Base-by-base conservation (phyloP, 2,329 filamentous ascomycete genomes). In the Cladosporium sp. region DNA sequence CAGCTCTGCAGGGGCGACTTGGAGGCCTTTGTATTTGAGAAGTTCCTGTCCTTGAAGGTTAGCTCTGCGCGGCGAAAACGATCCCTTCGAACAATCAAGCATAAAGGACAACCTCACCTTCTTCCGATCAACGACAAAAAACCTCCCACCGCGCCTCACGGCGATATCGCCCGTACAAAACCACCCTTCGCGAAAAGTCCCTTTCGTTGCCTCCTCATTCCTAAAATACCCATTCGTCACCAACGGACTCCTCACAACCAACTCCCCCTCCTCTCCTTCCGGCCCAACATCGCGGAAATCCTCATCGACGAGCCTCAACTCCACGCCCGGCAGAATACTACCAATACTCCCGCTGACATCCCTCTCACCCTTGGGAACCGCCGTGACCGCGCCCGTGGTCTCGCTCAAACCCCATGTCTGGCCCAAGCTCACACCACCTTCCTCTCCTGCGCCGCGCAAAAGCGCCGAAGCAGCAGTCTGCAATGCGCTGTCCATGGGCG, bases 121-220 rank as follows among this genome's bases (percentile, higher is more conserved):
- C 52, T 65, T 67, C 15, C 90, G 84, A 64, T 95, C 91, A 0
- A 91, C 94, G 63, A 95, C 91, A 71, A 84, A 95, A 60, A 94
- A 88, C 61, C 93, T 87, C n/a, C 86, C 86, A 50, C 86, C 76
- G 39, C 78, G 93, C 86, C 60, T 85, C 78, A 58, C 85, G 1
- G 87, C 87, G 25, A 95, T 82, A 62, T 96, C 91, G 2, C 91
- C 91, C 0, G 91, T 95, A 67, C 85, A 90, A 76, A 95, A 95
- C 73, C 83, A 96, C 1, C 88, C 88, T 56, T 94, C 88, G 0
- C 72, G 57, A 3, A 85, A 86, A 53, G 92, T 82, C 0, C 85
- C 83, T 2, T 72, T 74, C 3, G 88, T 88, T 3, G 83, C 80
- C 55, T 85, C 79, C 0, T 81, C 78, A 50, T 86, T 86, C 60